These are phyloP conservation scores for Colletotrichum kahawae DNA, from an alignment of 2,329 filamentous ascomycete genomes.

Conservation along the genomic window DNA sequence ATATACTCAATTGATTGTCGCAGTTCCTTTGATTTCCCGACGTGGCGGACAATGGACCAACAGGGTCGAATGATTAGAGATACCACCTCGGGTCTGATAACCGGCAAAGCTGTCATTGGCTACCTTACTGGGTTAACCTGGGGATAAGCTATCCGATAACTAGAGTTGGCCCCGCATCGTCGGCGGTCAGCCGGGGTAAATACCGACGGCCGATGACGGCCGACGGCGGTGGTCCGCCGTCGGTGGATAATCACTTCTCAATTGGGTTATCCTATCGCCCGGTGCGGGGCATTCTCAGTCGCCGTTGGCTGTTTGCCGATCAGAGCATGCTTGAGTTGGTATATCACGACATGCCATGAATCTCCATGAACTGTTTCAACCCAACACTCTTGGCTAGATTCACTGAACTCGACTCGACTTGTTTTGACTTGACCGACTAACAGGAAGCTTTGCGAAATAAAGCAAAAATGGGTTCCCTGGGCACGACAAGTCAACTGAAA, in stretches of 20 bases:
- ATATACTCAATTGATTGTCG: neutral
- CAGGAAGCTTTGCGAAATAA: neutral
- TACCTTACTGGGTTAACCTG: neutral
- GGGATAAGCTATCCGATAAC: neutral
- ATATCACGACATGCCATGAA: neutral
- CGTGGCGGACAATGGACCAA: neutral
- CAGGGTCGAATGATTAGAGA: neutral
- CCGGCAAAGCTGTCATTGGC: neutral
- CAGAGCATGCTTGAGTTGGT: neutral
- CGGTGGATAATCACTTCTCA: neutral
- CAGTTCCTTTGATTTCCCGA: neutral
- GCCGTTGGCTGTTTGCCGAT: neutral
- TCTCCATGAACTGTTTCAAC: neutral
- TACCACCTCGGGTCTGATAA: neutral
- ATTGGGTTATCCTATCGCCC: neutral
- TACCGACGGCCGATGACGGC: neutral
- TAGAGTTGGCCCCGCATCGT: neutral
- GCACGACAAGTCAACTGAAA: neutral
- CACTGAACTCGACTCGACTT: fast-evolving
- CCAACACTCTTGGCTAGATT: neutral
- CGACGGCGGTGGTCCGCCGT: neutral
- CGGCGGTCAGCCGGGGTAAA: neutral
- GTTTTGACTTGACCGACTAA: fast-evolving
- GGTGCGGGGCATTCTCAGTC: neutral
- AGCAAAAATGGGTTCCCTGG: neutral